These are phyloP conservation scores for Calcarisporium arbuscula DNA, from an alignment of 2,329 filamentous ascomycete genomes.

Conservation along the genomic window DNA sequence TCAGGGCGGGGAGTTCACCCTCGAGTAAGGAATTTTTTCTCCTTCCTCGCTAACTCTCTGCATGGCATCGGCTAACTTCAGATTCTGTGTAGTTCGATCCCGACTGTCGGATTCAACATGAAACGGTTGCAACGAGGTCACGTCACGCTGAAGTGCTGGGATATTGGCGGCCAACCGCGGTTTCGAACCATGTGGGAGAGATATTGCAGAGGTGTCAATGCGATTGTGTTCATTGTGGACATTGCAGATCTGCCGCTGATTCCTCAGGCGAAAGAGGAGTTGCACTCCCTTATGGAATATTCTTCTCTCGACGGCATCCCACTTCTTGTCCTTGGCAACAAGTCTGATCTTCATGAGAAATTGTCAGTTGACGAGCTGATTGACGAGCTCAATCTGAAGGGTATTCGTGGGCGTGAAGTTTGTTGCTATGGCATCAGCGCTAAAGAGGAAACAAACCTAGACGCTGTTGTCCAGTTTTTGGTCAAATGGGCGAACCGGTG, in stretches of 20 bases:
- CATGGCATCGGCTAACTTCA: constrained; percentile 28
- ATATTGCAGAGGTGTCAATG: constrained; percentile 95
- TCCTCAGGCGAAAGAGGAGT: constrained; percentile 81
- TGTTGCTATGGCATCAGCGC: constrained; percentile 98
- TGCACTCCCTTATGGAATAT: constrained; percentile 83
- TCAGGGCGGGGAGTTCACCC: constrained; percentile 95
- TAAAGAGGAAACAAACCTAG: constrained; percentile 97
- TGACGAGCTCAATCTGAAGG: constrained; percentile 82
- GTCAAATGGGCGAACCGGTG: constrained; percentile 80
- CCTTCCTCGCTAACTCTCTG: constrained; percentile 5
- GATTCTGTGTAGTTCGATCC: constrained; percentile 71
- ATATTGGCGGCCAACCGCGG: constrained; percentile 91
- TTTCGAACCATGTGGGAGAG: constrained; percentile 99
- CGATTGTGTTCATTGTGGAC: constrained; percentile 97
- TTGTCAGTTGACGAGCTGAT: constrained; percentile 92
- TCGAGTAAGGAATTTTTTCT: constrained; percentile 67
- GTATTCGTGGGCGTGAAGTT: constrained; percentile 85
- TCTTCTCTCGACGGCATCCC: constrained; percentile 83
- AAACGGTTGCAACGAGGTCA: constrained; percentile 96
- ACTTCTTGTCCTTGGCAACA: constrained; percentile 90
- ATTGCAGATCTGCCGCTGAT: constrained; percentile 79
- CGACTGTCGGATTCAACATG: constrained; percentile 98
- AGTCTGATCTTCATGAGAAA: constrained; percentile 89
- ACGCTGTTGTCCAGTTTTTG: constrained; percentile 93
- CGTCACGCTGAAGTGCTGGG: constrained; percentile 98